A percentile compares a stretch with the other conserved stretches of the same genome.
phyloP scores from a whole-genome alignment of 805 yeast species.

The Yarrowia sp. region DNA sequence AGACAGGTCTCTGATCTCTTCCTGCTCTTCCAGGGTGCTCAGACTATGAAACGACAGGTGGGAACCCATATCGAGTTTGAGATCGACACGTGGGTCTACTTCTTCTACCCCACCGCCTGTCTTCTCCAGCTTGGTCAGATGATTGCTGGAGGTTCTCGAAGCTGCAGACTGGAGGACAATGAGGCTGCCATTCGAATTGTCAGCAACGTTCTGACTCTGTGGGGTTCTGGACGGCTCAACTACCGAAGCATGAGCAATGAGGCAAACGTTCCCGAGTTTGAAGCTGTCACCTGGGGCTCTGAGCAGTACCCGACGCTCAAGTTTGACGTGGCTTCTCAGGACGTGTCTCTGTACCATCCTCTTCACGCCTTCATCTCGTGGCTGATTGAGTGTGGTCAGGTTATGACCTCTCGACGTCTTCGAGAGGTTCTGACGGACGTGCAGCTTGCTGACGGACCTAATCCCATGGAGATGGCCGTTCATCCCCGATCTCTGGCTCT shows the following conservation, averaged over 20 bases:
- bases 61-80: constrained; percentile 90
- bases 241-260: constrained; percentile 44
- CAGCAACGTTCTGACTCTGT: constrained; percentile 43
- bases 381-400: constrained; percentile 62
- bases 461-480: not conserved
- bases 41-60: constrained; percentile 75
- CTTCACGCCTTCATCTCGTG: constrained; percentile 75
- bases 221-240: constrained; percentile 46
- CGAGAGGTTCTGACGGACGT: constrained; percentile 42
- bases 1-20: constrained; percentile 70
- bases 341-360: constrained; percentile 80
- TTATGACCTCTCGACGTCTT: constrained; percentile 44
- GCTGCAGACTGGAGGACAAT: constrained; percentile 41
- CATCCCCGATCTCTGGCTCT: constrained; percentile 30
- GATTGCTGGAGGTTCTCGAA: constrained; percentile 49
- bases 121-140: constrained; percentile 59
- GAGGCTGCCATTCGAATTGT: constrained; percentile 44
- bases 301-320: constrained; percentile 49
- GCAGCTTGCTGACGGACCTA: constrained; percentile 14
- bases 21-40: constrained; percentile 76
- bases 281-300: constrained; percentile 38
- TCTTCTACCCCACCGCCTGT: constrained; percentile 71
- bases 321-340: constrained; percentile 56
- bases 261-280: constrained; percentile 41
- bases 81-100: constrained; percentile 78